Conservation (phyloP, 768 basidiomycete genomes). For the Leccinum imitatum region DNA sequence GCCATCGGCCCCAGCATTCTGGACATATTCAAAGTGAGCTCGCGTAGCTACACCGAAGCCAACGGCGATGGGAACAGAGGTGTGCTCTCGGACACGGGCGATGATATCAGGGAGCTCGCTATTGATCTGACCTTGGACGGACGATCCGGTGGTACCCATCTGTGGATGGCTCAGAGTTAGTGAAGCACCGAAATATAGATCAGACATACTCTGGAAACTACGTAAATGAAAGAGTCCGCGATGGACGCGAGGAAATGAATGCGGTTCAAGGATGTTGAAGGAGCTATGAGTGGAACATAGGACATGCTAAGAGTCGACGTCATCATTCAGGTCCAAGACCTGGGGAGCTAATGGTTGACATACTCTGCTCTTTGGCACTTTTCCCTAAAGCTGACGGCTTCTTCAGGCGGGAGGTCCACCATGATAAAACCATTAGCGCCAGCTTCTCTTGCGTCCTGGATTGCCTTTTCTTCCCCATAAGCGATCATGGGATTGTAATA, state of each 20-base stretch:
- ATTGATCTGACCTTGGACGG: conserved; percentile 69
- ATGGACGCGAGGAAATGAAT: conserved; percentile 91
- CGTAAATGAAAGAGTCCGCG: conserved; percentile 96
- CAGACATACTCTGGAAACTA: conserved; percentile 83
- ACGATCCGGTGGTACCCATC: conserved; percentile 99
- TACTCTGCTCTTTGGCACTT: conserved; percentile 83
- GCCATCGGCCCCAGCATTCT: conserved; percentile 88
- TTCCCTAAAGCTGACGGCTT: conserved; percentile 85
- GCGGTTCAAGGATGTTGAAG: conserved; percentile 83
- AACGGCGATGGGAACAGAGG: conserved; percentile 85
- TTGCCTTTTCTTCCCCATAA: conserved; percentile 93
- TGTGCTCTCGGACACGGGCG: conserved; percentile 73
- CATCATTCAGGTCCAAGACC: neutral
- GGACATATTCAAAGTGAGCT: conserved; percentile 83
- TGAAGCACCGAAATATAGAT: neutral
- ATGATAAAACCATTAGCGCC: conserved; percentile 98
- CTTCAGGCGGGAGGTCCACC: conserved; percentile 97
- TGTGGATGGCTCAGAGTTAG: conserved; percentile 30
- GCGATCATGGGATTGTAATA: conserved; percentile 97
- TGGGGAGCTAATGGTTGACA: conserved; percentile 30
- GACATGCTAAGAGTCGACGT: conserved; percentile 61
- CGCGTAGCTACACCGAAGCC: conserved; percentile 95
- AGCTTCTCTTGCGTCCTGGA: conserved; percentile 83
- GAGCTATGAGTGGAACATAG: conserved; percentile 94
- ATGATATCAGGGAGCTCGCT: conserved; percentile 80